Evolutionary conservation across 2,329 filamentous ascomycete species (phyloP), one percentile per base, ranked within the genome.

Genomic region (Chaetomium globosum): DNA sequence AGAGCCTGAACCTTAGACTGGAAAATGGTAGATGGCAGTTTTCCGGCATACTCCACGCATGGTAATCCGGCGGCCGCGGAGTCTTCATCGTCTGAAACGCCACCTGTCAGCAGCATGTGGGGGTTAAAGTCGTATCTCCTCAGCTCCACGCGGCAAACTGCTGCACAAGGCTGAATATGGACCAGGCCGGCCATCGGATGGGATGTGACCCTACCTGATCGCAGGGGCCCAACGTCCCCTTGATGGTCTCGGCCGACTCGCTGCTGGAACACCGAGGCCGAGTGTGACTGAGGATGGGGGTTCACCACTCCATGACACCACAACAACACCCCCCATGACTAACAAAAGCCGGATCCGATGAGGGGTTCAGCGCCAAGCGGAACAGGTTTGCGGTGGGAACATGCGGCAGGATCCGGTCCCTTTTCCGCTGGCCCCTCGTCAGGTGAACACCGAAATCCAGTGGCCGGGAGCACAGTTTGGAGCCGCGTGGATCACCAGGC

Each of bases 221-320:
- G 58, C 51, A 51, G 51, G 63, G 49, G 55, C 31, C 6, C 2
- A 43, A n/a, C 39, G 16, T 49, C 31, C 30, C 57, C 60, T 52
- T 23, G 43, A 21, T 30, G 19, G 48, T 26, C 28, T 61, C 61
- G 64, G 53, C 62, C 61, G 62, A 65, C 7, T 33, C 55, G 52
- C 30, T 13, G 48, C 56, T 58, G 2, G 12, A 48, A 52, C 19
- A 43, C 30, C 48, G 21, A 51, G 21, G 36, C 21, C 31, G 54
- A 39, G 43, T 26, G 46, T 36, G 58, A 62, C 16, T 21, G 30
- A 36, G 57, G 48, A 61, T 59, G 58, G 68, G 64, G 69, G 65
- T 58, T 31, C 67, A 67, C 58, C 60, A 52, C 61, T 10, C 33
- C 36, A 66, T 71, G 68, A 71, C 66, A 65, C 66, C 68, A 68